Evolutionary conservation across 164 flowering plant genomes (phyloP), one percentile per base, ranked within the genome.

Genomic region (Magnolia changhungtana): DNA sequence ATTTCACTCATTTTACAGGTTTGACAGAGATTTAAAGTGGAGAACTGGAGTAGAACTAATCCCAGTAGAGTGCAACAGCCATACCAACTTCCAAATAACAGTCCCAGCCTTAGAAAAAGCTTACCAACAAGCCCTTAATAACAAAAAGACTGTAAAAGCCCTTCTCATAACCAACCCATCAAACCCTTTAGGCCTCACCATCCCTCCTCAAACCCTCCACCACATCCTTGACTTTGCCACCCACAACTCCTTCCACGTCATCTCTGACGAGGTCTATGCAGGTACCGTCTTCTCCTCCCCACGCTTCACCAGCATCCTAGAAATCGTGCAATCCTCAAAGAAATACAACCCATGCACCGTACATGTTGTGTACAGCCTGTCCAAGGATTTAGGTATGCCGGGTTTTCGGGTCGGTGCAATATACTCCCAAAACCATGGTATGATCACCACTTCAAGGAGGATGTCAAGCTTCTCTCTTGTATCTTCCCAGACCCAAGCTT

Each of bases 101-200:
- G 78, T 82, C 6, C 78, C 82, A 24, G 90, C 91, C 70, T 79
- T 91, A 37, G 91, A 90, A 59, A 85, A 87, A 70, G 92, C 94
- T 19, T 92, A 76, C 81, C 81, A 81, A 70, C 89, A 90, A 73
- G 91, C 91, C 19, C 80, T 79, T 24, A 88, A 87, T 50, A 81
- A 84, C 29, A 92, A 89, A 16, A 76, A 78, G 55, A 83, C 76
- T 79, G 84, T 92, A 18, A 88, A 89, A 27, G 95, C 90, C 49
- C 74, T 92, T 72, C 87, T 92, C 67, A 80, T 92, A 21, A 89
- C 90, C 31, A 91, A 92, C 80, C 95, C 95, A 7, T 83, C 95
- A 74, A 91, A 92, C 76, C 97, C 97, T 71, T 37, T 37, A 37
- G 45, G 45, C 45, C 45, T 37, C 45, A 37, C 45, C 45, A 37